These are phyloP conservation scores for Artemisia argyi DNA, from an alignment of 129 eudicot genomes.

Conservation along the genomic window DNA sequence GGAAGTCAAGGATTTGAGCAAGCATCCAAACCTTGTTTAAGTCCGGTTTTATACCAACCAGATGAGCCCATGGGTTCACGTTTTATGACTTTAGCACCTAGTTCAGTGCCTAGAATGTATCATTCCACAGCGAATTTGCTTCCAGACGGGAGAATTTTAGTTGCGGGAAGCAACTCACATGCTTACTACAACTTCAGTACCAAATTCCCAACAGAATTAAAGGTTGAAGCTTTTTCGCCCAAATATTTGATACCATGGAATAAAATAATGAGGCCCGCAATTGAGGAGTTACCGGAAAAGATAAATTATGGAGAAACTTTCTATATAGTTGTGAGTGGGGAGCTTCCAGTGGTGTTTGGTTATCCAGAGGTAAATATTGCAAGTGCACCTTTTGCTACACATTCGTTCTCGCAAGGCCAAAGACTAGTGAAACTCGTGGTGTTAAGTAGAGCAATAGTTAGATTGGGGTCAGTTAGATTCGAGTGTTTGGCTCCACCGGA, in stretches of 20 bases:
- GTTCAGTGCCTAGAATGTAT: conserved; percentile 62
- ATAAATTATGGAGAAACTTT: conserved; percentile 45
- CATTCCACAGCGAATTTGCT: conserved; percentile 78
- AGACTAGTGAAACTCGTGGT: conserved; percentile 65
- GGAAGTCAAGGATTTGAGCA: conserved; percentile 75
- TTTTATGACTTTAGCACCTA: conserved; percentile 50
- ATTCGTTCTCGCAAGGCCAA: conserved; percentile 85
- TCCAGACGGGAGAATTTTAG: conserved; percentile 66
- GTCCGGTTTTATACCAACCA: conserved; percentile 64
- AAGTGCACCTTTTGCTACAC: conserved; percentile 83
- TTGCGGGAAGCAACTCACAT: conserved; percentile 85
- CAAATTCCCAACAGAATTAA: conserved; percentile 65
- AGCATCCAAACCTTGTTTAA: conserved; percentile 63
- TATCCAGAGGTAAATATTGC: conserved; percentile 62
- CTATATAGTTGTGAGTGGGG: conserved; percentile 40
- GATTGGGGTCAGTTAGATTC: conserved; percentile 36
- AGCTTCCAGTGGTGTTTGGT: conserved; percentile 48
- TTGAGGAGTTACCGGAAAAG: conserved; percentile 45
- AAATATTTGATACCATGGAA: conserved; percentile 52
- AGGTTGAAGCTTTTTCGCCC: conserved; percentile 77
- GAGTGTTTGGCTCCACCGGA: conserved; percentile 59
- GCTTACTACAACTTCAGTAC: conserved; percentile 49
- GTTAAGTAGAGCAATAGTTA: conserved; percentile 29
- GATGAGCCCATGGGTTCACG: conserved; percentile 59
- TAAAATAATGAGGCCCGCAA: conserved; percentile 40